Base-by-base conservation (phyloP, 2,329 filamentous ascomycete genomes). In the Helminthosporium solani region DNA sequence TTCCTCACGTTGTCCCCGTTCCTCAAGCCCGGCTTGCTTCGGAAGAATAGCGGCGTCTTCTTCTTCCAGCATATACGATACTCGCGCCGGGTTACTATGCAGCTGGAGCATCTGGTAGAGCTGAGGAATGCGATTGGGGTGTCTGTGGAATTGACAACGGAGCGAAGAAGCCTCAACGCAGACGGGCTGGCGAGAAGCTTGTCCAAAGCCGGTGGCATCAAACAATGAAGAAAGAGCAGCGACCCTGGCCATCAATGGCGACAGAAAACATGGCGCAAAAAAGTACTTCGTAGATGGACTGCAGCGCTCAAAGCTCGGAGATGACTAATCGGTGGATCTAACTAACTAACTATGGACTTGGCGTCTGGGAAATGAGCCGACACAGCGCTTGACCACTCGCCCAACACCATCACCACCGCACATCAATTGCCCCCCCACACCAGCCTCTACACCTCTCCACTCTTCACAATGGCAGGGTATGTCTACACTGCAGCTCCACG, bases 121-220 rank as follows among this genome's bases (percentile, higher is more conserved):
- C 50, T 37, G 31, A 55, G 50, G 40, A 41, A 61, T 47, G 51
- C 31, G 33, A 48, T 40, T 33, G 60, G 57, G 9, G 60, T 50
- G 27, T 60, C 58, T 21, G 57, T 45, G 37, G 50, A 49, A 50
- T 54, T 53, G 57, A 65, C 56, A 49, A 72, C 52, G 40, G 55
- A 52, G 44, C 70, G 67, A 20, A 73, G 62, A 35, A 70, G 58
- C 66, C 64, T 60, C 52, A 73, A 59, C 50, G 71, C 70, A 56
- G 71, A 69, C 53, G 72, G 70, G 66, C 68, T 68, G 58, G 67
- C 72, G 64, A 75, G 70, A 63, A 75, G 73, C 66, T 67, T 67
- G 55, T 73, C 64, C 61, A 76, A 62, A 51, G 68, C 67, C 61
- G 65, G 63, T 66, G 70, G 71, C 73, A 77, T 77, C 56, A 69